Base-by-base conservation (phyloP, 768 basidiomycete species). In the Pleurotus tuoliensis region DNA sequence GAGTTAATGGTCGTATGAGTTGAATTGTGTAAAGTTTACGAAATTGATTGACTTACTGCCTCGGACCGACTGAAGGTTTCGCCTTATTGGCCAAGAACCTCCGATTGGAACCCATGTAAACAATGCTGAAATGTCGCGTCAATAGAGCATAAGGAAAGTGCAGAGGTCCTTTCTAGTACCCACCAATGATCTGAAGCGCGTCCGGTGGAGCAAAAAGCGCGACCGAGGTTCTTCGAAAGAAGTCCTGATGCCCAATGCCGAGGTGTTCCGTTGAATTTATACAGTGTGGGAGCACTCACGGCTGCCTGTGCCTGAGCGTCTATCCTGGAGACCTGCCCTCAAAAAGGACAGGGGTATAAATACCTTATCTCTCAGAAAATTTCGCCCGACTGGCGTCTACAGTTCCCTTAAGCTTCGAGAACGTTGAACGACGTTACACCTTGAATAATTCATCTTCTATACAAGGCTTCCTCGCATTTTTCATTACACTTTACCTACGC, bases 31-130 rank as follows among this genome's bases (percentile, higher is more conserved):
- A 53, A 53, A 30, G n/a, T n/a, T 16, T 30, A 51, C n/a, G 25
- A 16, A 30, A 51, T 16, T 25, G n/a, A 20, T 16, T 34, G 18
- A 16, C 27, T 24, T 15, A 41, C 20, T 39, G 37, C 27, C 41
- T 53, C 51, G 51, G 51, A 38, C 51, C 51, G 51, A 25, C 20
- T 11, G 22, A 39, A n/a, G 34, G 51, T 53, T 53, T 34, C 43
- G 51, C 13, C 39, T 53, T 53, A 53, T 53, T 53, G 51, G 38
- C 51, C 51, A 53, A 39, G 38, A 53, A 53, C 51, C 38, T 43
- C 51, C 51, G 51, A 41, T 22, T 41, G 51, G 51, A 53, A 53
- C 41, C 51, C 51, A 53, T 53, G 51, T 25, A 40, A 53, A 53
- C 51, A 53, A 53, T 15, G n/a, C 48, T 15, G 30, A 11, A 11